Evolutionary conservation across 2,329 filamentous ascomycete species (phyloP).

Genomic region (Fusarium sp.): DNA sequence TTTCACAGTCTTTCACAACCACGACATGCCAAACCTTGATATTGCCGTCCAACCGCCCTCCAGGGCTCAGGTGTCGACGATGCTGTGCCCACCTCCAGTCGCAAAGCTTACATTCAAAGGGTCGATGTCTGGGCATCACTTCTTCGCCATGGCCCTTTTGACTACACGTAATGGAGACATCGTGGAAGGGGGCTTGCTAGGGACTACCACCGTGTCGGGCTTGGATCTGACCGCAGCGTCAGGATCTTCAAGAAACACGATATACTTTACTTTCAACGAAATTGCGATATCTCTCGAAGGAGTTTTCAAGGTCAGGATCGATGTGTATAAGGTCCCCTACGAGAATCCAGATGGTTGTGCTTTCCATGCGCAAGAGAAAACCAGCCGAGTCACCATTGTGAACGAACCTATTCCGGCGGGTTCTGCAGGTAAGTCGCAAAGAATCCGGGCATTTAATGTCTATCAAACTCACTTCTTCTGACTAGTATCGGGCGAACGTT

Average conservation of each 20-base stretch:
- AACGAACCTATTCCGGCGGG: conserved; percentile 12
- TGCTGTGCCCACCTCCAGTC: conserved; percentile 45
- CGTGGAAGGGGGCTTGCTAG: conserved; percentile 41
- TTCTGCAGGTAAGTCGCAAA: conserved; percentile 16
- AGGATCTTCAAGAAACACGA: conserved; percentile 14
- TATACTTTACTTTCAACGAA: conserved; percentile 48
- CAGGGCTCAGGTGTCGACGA: conserved; percentile 25
- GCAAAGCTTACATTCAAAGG: conserved; percentile 30
- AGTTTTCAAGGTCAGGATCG: conserved; percentile 47
- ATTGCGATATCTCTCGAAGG: conserved; percentile 45
- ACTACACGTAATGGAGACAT: conserved; percentile 35
- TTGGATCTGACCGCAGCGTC: conserved; percentile 17
- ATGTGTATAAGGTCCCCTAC: conserved; percentile 46
- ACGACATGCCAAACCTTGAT: conserved; percentile 29
- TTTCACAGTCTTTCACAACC: background rate
- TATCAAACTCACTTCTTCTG: background rate
- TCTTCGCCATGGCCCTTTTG: conserved; percentile 49
- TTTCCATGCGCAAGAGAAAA: conserved; percentile 36
- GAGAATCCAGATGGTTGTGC: conserved; percentile 23
- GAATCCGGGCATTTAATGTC: accelerated
- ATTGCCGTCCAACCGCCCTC: conserved; percentile 48
- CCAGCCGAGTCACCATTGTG: conserved; percentile 30
- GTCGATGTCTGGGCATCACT: conserved; percentile 24
- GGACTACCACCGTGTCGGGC: conserved; percentile 35
- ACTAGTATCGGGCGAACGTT: conserved; percentile 22